Evolutionary conservation across 2,329 filamentous ascomycete species (phyloP), one percentile per base, ranked within the genome.

Genomic region (Neofusicoccum kwambonambiense): DNA sequence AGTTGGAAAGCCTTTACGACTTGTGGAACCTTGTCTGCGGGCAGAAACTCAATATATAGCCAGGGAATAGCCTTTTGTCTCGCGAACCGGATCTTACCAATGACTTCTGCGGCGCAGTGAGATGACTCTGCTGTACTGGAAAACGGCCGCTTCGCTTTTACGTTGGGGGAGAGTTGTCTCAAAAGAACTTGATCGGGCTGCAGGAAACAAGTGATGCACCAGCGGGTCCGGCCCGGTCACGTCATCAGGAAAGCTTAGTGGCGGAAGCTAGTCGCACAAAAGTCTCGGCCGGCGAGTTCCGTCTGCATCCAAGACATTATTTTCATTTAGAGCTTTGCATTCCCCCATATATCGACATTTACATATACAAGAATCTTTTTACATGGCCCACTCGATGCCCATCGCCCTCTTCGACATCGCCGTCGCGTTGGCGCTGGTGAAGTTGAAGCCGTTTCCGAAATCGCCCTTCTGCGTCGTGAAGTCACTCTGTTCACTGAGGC

Each of bases 401-500:
- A 50, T 50, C 62, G 42, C 31, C 44, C 52, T 64, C 51, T 39
- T 58, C 22, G 63, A 19, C 52, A 60, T 41, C 34, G 15, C 19
- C 37, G 45, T 52, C 37, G 47, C 22, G 31, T 65, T 54, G 27
- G 37, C 44, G 52, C 62, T 64, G 31, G 22, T 17, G 35, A 60
- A 47, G 35, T 60, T 47, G 39, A 51, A 42, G 13, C 15, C n/a
- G 49, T 65, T 65, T 13, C 65, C 65, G 34, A 50, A 66, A 17
- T 49, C 62, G n/a, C 62, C 65, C 15, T 27, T 34, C 64, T 62
- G 52, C 2, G 66, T 68, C n/a, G 65, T 68, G 49, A 69, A 69
- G 35, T 52, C 54, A 15, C 70, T 72, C n/a, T 67, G 58, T 63
- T 76, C 76, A 1, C 71, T 76, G 68, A 91, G 71, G 66, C 80